Conservation (phyloP, 768 basidiomycete genomes). For the Lactarius trivialis region DNA sequence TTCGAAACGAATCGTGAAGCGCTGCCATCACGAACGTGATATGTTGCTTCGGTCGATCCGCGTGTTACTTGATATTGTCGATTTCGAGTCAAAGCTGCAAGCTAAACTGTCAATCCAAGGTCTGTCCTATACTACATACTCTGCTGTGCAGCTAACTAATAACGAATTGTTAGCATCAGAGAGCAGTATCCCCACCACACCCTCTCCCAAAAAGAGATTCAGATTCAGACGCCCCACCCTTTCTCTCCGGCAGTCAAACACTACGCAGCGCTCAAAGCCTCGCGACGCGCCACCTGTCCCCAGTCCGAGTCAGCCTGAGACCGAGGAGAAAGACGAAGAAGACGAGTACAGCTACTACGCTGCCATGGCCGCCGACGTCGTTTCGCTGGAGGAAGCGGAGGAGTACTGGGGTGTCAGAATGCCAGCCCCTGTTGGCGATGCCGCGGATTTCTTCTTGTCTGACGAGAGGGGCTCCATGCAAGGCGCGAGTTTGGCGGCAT, state of each 20-base stretch:
- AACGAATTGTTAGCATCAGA: background rate
- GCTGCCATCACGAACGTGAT: slow-evolving; percentile 11
- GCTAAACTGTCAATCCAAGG: slow-evolving; percentile 5
- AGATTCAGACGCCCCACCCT: slow-evolving; percentile 5
- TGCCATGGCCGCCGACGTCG: slow-evolving; percentile 8
- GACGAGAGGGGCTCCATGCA: background rate
- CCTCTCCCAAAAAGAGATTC: slow-evolving; percentile 11
- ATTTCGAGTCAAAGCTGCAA: slow-evolving; percentile 11
- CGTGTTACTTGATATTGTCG: slow-evolving; percentile 10
- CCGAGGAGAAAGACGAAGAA: background rate
- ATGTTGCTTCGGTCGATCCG: slow-evolving; percentile 11
- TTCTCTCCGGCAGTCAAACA: slow-evolving; percentile 4
- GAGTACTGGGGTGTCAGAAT: slow-evolving; percentile 13
- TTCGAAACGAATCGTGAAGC: background rate
- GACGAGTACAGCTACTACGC: slow-evolving; percentile 8
- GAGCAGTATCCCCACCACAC: background rate
- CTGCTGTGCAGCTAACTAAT: background rate
- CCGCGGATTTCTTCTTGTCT: background rate
- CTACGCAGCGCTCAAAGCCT: background rate
- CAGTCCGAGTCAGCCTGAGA: background rate
- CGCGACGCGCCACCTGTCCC: background rate
- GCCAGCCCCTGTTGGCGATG: slow-evolving; percentile 5
- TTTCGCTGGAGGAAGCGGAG: background rate
- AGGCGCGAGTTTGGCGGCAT: slow-evolving; percentile 11
- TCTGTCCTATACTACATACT: background rate